These are phyloP conservation scores for Thermomucor indicae-seudaticae DNA, from an alignment of 371 early-diverging fungal species.

Conservation along the genomic window DNA sequence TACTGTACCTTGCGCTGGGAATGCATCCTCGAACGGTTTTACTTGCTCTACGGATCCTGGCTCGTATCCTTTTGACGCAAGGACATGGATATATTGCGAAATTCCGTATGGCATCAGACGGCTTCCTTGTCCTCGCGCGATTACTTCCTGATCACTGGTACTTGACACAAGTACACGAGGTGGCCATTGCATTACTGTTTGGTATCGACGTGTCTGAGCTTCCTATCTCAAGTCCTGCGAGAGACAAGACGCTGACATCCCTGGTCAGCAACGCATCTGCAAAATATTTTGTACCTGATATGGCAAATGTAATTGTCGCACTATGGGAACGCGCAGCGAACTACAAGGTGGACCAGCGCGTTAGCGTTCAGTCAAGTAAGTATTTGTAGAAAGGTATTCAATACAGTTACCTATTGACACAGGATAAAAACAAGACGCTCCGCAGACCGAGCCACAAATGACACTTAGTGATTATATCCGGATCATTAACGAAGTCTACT, in stretches of 20 bases:
- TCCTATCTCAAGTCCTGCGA: conserved; percentile 35
- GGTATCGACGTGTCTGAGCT: conserved; percentile 57
- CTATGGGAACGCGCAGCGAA: conserved; percentile 23
- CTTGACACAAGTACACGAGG: conserved; percentile 56
- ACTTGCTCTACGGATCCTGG: conserved; percentile 54
- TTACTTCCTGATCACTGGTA: conserved; percentile 62
- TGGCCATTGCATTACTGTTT: conserved; percentile 51
- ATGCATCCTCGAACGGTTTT: conserved; percentile 59
- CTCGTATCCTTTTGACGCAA: conserved; percentile 48
- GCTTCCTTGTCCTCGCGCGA: conserved; percentile 53
- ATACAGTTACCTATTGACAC: no score
- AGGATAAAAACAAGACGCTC: no score
- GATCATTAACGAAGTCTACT: conserved; percentile 54
- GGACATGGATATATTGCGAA: conserved; percentile 51
- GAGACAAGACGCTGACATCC: conserved; percentile 11
- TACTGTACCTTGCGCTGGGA: conserved; percentile 58
- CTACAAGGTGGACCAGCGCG: no score
- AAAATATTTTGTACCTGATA: conserved; percentile 26
- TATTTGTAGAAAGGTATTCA: no score
- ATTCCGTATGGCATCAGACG: conserved; percentile 56
- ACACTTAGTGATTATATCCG: conserved; percentile 46
- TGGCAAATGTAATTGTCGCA: conserved; percentile 23
- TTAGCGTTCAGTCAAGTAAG: no score
- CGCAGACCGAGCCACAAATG: background rate
- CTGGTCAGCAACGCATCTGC: conserved; percentile 2